Evolutionary conservation across 2,329 filamentous ascomycete species (phyloP).

Genomic region (Aotearoamyces nothofagi): DNA sequence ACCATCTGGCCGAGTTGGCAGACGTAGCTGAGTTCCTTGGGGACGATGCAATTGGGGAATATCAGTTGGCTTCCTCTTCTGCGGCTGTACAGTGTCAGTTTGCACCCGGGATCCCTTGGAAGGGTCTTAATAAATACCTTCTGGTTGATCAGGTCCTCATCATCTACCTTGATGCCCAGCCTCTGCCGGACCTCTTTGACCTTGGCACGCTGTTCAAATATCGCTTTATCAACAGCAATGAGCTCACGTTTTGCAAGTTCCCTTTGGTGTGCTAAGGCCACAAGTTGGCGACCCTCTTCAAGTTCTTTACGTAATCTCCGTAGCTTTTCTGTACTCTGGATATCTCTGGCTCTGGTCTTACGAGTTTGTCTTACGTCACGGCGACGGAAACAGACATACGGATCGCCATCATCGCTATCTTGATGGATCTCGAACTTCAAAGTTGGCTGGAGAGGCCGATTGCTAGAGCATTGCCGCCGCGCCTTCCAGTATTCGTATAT

Average conservation of each 20-base stretch:
- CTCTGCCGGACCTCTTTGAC: constrained; percentile 82
- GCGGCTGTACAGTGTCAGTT: constrained; percentile 37
- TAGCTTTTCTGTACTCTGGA: constrained; percentile 86
- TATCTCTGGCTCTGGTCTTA: constrained; percentile 87
- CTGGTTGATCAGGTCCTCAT: constrained; percentile 88
- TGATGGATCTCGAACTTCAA: constrained; percentile 92
- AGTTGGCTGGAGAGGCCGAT: constrained; percentile 57
- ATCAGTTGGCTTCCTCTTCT: constrained; percentile 55
- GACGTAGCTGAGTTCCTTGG: constrained; percentile 48
- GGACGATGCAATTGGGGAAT: constrained; percentile 38
- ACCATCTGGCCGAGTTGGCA: constrained; percentile 54
- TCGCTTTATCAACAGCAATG: constrained; percentile 55
- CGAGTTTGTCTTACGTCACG: constrained; percentile 87
- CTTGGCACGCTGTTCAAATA: constrained; percentile 71
- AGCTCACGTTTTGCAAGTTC: constrained; percentile 68
- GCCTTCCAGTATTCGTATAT: constrained; percentile 85
- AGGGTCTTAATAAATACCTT: constrained; percentile 57
- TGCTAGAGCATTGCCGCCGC: constrained; percentile 49
- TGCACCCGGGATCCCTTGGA: constrained; percentile 21
- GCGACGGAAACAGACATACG: constrained; percentile 94
- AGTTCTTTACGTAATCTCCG: constrained; percentile 83
- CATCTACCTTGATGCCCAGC: constrained; percentile 78
- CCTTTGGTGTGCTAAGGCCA: constrained; percentile 63
- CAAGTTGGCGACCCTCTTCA: constrained; percentile 72
- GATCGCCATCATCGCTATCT: constrained; percentile 89